Evolutionary conservation across 164 flowering plant species (phyloP).

Genomic region (Platanus orientalis): DNA sequence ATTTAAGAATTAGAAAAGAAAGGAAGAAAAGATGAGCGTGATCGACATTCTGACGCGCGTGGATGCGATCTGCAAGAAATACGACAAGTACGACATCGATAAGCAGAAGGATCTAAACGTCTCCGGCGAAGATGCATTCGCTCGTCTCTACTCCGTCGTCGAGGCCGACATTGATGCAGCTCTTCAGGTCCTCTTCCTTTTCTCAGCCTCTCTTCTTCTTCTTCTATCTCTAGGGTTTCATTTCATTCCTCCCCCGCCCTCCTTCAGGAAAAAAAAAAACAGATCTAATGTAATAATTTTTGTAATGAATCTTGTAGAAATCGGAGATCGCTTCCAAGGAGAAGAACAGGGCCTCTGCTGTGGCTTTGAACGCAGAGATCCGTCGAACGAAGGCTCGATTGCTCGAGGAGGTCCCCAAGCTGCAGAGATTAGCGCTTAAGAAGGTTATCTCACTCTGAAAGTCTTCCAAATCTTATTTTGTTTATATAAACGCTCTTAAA

Average conservation of each 20-base stretch:
- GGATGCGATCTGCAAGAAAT: conserved; percentile 79
- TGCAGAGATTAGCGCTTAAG: conserved; percentile 77
- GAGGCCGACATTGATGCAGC: conserved; percentile 77
- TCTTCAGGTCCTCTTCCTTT: conserved; percentile 38
- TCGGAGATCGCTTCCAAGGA: conserved; percentile 66
- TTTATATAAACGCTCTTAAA: too few relatives aligned
- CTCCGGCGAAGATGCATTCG: conserved; percentile 85
- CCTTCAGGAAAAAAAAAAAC: not conserved
- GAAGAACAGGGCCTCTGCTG: conserved; percentile 71
- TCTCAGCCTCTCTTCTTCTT: not conserved
- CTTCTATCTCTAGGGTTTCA: not conserved
- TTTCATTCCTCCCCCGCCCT: too few relatives aligned
- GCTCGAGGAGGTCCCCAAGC: conserved; percentile 82
- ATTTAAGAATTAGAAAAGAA: not conserved
- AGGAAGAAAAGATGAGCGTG: conserved; percentile 52
- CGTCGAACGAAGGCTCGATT: conserved; percentile 83
- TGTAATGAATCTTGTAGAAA: conserved; percentile 69
- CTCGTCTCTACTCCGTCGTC: conserved; percentile 62
- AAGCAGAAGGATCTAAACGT: conserved; percentile 62
- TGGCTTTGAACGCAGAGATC: conserved; percentile 90
- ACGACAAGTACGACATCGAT: conserved; percentile 82
- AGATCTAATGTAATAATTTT: not conserved
- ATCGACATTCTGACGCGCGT: conserved; percentile 78
- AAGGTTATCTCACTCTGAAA: conserved; percentile 38
- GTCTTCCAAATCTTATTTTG: too few relatives aligned